Evolutionary conservation across 23 red algal species (phyloP), one percentile per base, ranked within the genome.

Genomic region (Gracilaria gracilis): DNA sequence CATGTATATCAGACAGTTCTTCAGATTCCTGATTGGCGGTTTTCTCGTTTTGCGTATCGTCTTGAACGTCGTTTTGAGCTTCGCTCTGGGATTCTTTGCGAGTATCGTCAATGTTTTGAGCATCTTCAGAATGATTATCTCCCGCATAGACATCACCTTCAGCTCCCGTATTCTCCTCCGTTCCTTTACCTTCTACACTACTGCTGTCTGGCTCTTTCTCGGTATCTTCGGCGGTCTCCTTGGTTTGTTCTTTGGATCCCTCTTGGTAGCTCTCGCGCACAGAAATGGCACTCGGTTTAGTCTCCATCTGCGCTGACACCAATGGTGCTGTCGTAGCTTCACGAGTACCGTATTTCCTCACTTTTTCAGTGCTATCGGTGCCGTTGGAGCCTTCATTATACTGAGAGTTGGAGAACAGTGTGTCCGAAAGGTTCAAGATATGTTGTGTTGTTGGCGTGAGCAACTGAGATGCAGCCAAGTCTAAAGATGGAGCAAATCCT

Each of bases 401-500:
- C 31, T 69, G 64, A 36, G 4, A 19, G 32, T 20, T 7, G 0
- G 64, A 69, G 31, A 69, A 36, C 32, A 69, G 17, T 37, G 64
- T 37, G 32, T 69, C 64, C 28, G 64, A 69, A 14, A 69, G 16
- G 19, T 69, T 69, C 6, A 69, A 38, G 28, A 69, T 32, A 69
- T 69, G 64, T 17, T 69, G 64, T 38, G 31, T 36, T 38, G 24
- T 64, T 11, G 64, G 64, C 16, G 64, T 38, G 11, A 69, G 33
- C 37, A 77, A 51, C 17, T 77, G 72, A 28, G 72, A 44, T 9
- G 72, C 39, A 14, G 72, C 38, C 9, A 77, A 14, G 15, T 77
- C 72, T 25, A 77, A 28, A 7, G 72, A 77, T 28, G 72, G 46
- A 28, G 46, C 72, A 28, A 49, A 77, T 29, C 72, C 72, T 15